Percentiles rank a stretch among this genome's conserved stretches.
These are phyloP conservation scores for Tillandsia fasciculata DNA, from an alignment of 176 grass and related monocot genomes.

Conservation along the genomic window DNA sequence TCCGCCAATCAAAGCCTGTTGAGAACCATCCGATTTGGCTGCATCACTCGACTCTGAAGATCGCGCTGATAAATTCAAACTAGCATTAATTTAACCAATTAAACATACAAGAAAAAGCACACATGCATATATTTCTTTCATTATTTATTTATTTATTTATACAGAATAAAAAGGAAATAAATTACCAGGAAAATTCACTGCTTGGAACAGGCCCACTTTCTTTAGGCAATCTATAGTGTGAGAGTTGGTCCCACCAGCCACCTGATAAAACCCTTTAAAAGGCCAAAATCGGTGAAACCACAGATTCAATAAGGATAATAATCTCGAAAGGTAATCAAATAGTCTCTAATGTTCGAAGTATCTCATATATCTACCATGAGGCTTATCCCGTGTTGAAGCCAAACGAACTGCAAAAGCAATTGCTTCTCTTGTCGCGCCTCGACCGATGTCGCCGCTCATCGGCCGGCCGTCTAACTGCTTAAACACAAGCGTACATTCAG, in stretches of 20 bases:
- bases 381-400: conserved; percentile 40
- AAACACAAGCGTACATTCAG: conserved; percentile 11
- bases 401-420: conserved; percentile 69
- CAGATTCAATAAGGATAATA: conserved; percentile 3
- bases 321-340: not conserved
- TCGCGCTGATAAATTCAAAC: not conserved
- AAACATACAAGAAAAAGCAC: not conserved
- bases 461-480: conserved; percentile 75
- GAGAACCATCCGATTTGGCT: conserved; percentile 11
- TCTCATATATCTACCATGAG: conserved; percentile 47
- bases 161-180: not conserved
- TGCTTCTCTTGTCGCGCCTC: conserved; percentile 78
- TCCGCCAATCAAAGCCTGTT: conserved; percentile 61
- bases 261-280: conserved; percentile 87
- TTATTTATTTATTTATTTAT: too few relatives aligned
- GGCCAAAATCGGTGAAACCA: conserved; percentile 20
- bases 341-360: not conserved
- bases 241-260: conserved; percentile 79
- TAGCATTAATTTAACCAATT: not conserved
- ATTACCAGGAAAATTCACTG: conserved; percentile 32
- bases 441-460: conserved; percentile 87
- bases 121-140: not conserved
- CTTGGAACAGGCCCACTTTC: conserved; percentile 57
- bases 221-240: conserved; percentile 69
- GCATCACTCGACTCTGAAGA: conserved; percentile 15